Base-by-base conservation (phyloP, 495 filamentous ascomycete genomes). In the Penicillium alfredii region DNA sequence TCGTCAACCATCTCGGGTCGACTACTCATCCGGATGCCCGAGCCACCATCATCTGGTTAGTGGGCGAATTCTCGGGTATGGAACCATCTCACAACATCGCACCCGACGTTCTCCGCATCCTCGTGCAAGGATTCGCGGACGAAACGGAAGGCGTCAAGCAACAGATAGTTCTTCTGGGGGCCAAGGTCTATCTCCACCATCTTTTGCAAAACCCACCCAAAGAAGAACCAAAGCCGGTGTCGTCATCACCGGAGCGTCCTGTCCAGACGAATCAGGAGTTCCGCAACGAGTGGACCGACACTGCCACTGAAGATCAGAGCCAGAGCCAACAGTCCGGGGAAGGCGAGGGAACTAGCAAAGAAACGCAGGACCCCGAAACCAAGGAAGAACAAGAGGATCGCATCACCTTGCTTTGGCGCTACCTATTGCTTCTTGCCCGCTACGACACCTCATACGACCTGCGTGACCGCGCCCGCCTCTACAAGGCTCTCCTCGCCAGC, bases 401-500 rank as follows among this genome's bases (percentile, higher is more conserved):
- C 0, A 80, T 90, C 29, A 74, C 78, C 5, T 63, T 82, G 13
- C 73, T 98, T 9, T 96, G 86, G 80, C 72, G 73, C 13, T 93
- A 98, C 52, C 77, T 90, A 29, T 69, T 92, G 4, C 77, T 89
- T 21, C 73, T 98, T 5, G 83, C 81, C 8, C 78, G 92, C 41
- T 98, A 97, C 53, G 90, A 95, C 46, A 84, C 81, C 0, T 95
- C 89, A 3, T 98, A 96, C 56, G 88, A 95, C 52, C 77, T 97
- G 4, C 86, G 92, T 24, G 92, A 96, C 50, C 84, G 92, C 13
- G 77, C 88, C 2, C 75, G 92, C 6, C 65, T 95, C 17, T 96
- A 94, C 63, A 88, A 86, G 45, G 77, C 83, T 2, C 74, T 98
- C 3, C 76, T 98, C 1, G 73, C 76, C 13, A 76, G 76, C 8